Evolutionary conservation across 2,329 filamentous ascomycete genomes (phyloP), one percentile per base, ranked within the genome.

Genomic region (Plectosphaerella sp.): DNA sequence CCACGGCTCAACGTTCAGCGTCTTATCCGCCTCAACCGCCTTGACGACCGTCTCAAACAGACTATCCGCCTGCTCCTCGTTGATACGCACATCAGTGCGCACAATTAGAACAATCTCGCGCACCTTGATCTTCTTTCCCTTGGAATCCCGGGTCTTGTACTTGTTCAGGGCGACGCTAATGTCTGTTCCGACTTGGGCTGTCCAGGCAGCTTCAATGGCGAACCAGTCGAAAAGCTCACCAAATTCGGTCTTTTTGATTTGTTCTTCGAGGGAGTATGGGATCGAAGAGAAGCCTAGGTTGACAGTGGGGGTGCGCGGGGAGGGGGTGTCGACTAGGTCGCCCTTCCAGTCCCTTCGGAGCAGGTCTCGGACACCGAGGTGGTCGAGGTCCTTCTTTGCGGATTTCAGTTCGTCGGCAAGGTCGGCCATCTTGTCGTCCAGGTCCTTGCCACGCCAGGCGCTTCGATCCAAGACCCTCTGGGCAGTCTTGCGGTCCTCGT

Each of bases 181-280:
- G 55, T 76, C 73, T 12, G 70, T 68, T 33, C 71, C 69, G 10
- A 69, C 62, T 53, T 73, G 66, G 5, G 73, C 72, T 1, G 73
- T 76, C 73, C 73, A 76, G 2, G 73, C 73, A 11, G 73, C 72
- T 48, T 76, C 71, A 25, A 75, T 63, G 3, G 72, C 72, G 52
- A 76, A 76, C 73, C 73, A 76, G 58, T 76, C 67, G 47, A 76
- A 76, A 5, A 76, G 66, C 56, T 73, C 72, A 45, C 66, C 62
- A 52, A 74, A 76, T 25, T 74, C 72, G 0, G 73, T 76, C 58
- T 71, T 73, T 10, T 63, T 56, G 50, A 75, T 74, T 53, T 75
- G 72, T 47, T 72, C 66, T 33, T 75, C 72, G 59, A 76, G 63
- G 1, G 70, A 73, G 63, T 69, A 75, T 0, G 73, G 73, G 43